Base-by-base conservation (phyloP, 768 basidiomycete genomes). In the Lenzites betulinus region DNA sequence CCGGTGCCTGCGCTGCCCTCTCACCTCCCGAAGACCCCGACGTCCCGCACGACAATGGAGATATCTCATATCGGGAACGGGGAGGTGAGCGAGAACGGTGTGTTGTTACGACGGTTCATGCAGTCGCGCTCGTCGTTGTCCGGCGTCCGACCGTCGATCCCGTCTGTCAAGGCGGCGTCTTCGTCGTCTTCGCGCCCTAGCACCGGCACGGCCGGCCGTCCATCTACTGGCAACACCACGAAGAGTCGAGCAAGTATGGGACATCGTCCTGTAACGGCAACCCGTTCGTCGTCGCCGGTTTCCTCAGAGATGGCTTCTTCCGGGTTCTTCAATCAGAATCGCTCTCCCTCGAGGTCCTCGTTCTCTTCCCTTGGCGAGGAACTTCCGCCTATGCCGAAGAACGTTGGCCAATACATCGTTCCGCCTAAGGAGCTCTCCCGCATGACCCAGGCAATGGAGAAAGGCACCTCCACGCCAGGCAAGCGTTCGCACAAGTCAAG, bases 1-100 rank as follows among this genome's bases (percentile, higher is more conserved):
- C 87, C 87, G 18, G 83, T 88, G 0, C 87, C 87, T 39, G 77
- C 81, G 8, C 74, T 89, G 2, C 86, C 87, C 15, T 51, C 71
- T 20, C 58, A 64, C 23, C 43, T 58, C 8, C 26, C 46, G 8
- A 41, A 63, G 9, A 43, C 66, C 11, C 33, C 59, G 30, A 47
- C 66, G 1, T 60, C 70, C 4, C 62, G 65, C 33, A 56, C 63
- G 12, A 71, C 67, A 2, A 56, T 72, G 47, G 73, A 75, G 16
- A 67, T 71, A 35, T 50, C 62, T 18, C 57, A 58, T 13, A 51
- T 68, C 5, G 59, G 62, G 1, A 38, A 61, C 4, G 60, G 51
- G 9, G 51, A 63, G 28, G 62, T 50, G 22, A 57, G 56, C 33
- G 63, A 67, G 20, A 49, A 53, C 25, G 57, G 60, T 3, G 61